Conservation (phyloP, 768 basidiomycete species). For the Naganishia kalamii region DNA sequence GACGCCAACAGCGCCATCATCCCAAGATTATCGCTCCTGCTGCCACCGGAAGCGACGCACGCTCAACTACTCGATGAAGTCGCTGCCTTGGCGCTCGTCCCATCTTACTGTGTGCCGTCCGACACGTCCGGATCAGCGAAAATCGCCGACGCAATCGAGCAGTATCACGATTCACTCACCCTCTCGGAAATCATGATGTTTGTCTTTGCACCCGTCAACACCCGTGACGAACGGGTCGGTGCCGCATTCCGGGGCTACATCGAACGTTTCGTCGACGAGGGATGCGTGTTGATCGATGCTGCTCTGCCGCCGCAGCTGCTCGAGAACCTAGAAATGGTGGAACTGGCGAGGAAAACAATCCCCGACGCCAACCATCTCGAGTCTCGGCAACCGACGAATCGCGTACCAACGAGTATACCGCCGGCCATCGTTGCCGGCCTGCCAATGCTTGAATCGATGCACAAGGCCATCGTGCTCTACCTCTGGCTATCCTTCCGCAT, state of each 20-base stretch:
- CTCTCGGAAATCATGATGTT: conserved; percentile 45
- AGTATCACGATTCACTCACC: conserved; percentile 34
- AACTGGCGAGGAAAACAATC: conserved; percentile 44
- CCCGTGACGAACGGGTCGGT: conserved; percentile 39
- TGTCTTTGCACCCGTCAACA: conserved; percentile 44
- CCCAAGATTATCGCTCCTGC: conserved; percentile 36
- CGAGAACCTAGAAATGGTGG: conserved; percentile 50
- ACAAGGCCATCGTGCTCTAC: conserved; percentile 70
- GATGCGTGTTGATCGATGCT: conserved; percentile 50
- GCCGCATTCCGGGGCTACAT: conserved; percentile 48
- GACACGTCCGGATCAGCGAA: conserved; percentile 21
- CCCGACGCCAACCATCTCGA: conserved; percentile 29
- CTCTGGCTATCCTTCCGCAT: conserved; percentile 75
- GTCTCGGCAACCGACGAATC: conserved; percentile 1
- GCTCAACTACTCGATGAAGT: conserved; percentile 44
- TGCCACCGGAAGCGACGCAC: conserved; percentile 44
- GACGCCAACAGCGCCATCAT: conserved; percentile 36
- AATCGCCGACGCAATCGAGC: conserved; percentile 41
- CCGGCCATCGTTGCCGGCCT: conserved; percentile 32
- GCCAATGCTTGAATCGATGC: conserved; percentile 61
- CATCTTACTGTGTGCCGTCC: conserved; percentile 38
- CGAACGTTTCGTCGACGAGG: conserved; percentile 47
- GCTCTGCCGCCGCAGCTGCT: conserved; percentile 49
- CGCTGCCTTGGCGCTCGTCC: conserved; percentile 35
- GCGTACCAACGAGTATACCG: conserved; percentile 25